These are phyloP conservation scores for Wickerhamiella azyma DNA, from an alignment of 805 yeast genomes.

Conservation along the genomic window DNA sequence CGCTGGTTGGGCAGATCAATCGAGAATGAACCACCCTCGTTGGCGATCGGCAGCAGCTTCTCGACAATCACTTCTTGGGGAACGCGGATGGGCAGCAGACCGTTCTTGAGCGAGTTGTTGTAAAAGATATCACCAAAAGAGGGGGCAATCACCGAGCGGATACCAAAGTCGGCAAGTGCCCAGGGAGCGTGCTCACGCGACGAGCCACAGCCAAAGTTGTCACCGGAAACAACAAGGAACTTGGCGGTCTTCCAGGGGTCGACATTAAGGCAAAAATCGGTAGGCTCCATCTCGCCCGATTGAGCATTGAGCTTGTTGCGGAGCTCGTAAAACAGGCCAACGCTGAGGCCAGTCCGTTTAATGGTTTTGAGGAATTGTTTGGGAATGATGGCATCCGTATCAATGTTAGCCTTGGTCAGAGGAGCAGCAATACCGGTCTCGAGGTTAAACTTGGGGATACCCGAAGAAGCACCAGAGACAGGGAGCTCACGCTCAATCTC, in stretches of 20 bases:
- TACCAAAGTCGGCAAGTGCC: slow-evolving; percentile 97
- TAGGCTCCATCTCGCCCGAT: slow-evolving; percentile 47
- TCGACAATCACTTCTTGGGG: slow-evolving; percentile 58
- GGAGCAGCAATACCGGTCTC: slow-evolving; percentile 88
- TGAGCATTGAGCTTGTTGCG: slow-evolving; percentile 48
- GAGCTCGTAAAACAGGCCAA: slow-evolving; percentile 84
- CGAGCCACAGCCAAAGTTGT: slow-evolving; percentile 97
- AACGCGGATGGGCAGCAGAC: slow-evolving; percentile 84
- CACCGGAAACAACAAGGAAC: slow-evolving; percentile 84
- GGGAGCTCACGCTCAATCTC: slow-evolving; percentile 21
- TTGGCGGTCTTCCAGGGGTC: slow-evolving; percentile 70
- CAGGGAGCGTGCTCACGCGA: slow-evolving; percentile 99
- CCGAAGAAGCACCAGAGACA: slow-evolving; percentile 30
- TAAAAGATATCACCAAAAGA: slow-evolving; percentile 97
- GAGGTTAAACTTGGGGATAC: slow-evolving; percentile 62
- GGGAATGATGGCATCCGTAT: slow-evolving; percentile 97
- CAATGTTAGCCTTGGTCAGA: slow-evolving; percentile 85
- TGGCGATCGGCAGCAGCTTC: slow-evolving; percentile 70
- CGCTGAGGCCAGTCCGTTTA: slow-evolving; percentile 84
- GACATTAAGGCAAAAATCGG: slow-evolving; percentile 84
- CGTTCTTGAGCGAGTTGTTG: slow-evolving; percentile 94
- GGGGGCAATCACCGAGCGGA: slow-evolving; percentile 90
- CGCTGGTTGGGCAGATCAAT: slow-evolving; percentile 81
- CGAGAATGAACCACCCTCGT: slow-evolving; percentile 53
- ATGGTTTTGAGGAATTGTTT: slow-evolving; percentile 96